phyloP scores from a whole-genome alignment of 164 flowering plant genomes.

The Macadamia integrifolia region DNA sequence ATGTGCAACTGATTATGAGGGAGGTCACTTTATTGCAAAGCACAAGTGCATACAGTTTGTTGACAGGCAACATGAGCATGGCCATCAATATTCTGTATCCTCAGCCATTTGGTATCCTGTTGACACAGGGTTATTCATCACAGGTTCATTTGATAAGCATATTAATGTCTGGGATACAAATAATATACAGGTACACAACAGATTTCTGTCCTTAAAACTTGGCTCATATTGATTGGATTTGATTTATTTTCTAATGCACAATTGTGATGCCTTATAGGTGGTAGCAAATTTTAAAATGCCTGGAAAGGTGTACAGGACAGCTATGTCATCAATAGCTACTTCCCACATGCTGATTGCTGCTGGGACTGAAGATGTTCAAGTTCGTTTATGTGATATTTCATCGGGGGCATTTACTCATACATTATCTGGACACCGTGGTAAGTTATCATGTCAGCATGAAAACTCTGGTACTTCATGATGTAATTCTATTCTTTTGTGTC shows the following conservation, averaged over 20 bases:
- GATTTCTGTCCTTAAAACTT: neutral
- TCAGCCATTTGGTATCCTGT: constrained; percentile 95
- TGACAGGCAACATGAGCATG: constrained; percentile 71
- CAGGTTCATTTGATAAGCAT: constrained; percentile 83
- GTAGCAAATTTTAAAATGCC: constrained; percentile 88
- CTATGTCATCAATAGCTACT: constrained; percentile 84
- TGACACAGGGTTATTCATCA: constrained; percentile 87
- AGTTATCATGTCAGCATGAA: constrained; percentile 8
- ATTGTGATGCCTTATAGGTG: constrained; percentile 42
- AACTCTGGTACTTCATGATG: no score
- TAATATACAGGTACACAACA: constrained; percentile 45
- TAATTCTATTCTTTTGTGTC: no score
- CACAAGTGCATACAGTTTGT: constrained; percentile 52
- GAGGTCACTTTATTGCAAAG: constrained; percentile 58
- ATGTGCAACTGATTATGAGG: constrained; percentile 50
- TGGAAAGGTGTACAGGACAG: constrained; percentile 83
- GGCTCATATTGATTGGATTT: constrained; percentile 2
- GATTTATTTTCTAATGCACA: neutral
- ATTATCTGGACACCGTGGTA: constrained; percentile 97
- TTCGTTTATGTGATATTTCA: constrained; percentile 92
- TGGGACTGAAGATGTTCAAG: constrained; percentile 98
- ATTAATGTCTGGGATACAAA: constrained; percentile 97
- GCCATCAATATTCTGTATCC: constrained; percentile 75
- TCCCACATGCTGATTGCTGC: constrained; percentile 95
- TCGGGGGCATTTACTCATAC: constrained; percentile 97